Percentiles rank a stretch among this genome's conserved stretches.
These are phyloP conservation scores for Bacidia rubella DNA, from an alignment of 495 filamentous ascomycete genomes.

Conservation along the genomic window DNA sequence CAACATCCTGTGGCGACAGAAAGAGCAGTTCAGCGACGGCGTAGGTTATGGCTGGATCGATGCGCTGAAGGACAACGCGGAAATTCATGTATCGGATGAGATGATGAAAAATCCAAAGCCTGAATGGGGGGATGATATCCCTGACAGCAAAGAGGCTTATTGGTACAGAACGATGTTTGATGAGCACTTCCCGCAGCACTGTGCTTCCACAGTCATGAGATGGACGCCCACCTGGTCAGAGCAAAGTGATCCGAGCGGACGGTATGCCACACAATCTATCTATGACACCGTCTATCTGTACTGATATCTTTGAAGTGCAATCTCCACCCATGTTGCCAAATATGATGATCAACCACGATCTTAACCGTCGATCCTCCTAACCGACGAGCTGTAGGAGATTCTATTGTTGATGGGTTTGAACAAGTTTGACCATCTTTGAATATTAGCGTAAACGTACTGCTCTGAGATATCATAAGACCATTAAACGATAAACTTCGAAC, in stretches of 20 bases:
- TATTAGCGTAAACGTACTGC: no score
- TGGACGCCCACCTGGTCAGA: constrained; percentile 98
- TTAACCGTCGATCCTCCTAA: no score
- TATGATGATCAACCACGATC: constrained; percentile 45
- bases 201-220: constrained; percentile 83
- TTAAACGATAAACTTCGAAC: no score
- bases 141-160: constrained; percentile 96
- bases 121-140: constrained; percentile 84
- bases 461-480: no score
- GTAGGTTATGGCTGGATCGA: constrained; percentile 99
- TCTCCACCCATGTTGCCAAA: constrained; percentile 54
- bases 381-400: no score
- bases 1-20: constrained; percentile 93
- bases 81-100: constrained; percentile 79
- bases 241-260: constrained; percentile 85
- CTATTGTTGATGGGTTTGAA: no score
- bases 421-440: no score
- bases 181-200: constrained; percentile 88
- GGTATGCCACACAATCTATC: constrained; percentile 49
- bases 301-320: constrained; percentile 36
- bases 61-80: constrained; percentile 84
- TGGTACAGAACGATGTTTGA: constrained; percentile 99
- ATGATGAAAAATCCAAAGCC: constrained; percentile 94
- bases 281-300: neutral
- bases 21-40: constrained; percentile 97